Evolutionary conservation across 768 basidiomycete species (phyloP).

Genomic region (Cystofilobasidium macerans): DNA sequence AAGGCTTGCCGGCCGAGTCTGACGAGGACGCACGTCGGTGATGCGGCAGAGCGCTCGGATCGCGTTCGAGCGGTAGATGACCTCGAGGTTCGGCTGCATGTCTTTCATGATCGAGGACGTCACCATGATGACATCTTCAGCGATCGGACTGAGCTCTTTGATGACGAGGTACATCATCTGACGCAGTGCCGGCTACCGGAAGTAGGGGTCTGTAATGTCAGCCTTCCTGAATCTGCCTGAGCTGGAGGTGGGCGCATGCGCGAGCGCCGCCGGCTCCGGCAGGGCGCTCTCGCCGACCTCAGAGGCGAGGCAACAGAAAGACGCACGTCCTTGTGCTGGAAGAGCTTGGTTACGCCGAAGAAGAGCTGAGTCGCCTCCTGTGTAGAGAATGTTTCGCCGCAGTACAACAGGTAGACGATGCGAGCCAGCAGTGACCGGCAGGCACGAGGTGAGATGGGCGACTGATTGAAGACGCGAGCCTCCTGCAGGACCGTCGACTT

Average conservation of each 20-base stretch:
- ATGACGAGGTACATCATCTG: constrained; percentile 98
- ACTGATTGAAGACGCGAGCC: constrained; percentile 97
- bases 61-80: constrained; percentile 94
- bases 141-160: constrained; percentile 89
- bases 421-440: constrained; percentile 91
- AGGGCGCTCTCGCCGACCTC: neutral
- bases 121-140: constrained; percentile 99
- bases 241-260: neutral
- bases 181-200: constrained; percentile 67
- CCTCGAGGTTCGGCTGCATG: constrained; percentile 98
- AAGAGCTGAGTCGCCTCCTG: constrained; percentile 97
- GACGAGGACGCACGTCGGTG: constrained; percentile 72
- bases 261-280: neutral
- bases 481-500: constrained; percentile 98
- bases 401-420: constrained; percentile 90
- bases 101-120: constrained; percentile 99
- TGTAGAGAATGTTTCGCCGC: constrained; percentile 84
- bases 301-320: neutral
- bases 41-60: constrained; percentile 92
- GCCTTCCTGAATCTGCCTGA: neutral
- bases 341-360: constrained; percentile 97
- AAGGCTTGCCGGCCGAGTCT: too few species aligned
- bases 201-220: constrained; percentile 1
- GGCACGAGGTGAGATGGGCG: constrained; percentile 93
- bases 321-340: constrained; percentile 97